These are phyloP conservation scores for Teratosphaeria viscida DNA, from an alignment of 2,329 filamentous ascomycete species.

Conservation along the genomic window DNA sequence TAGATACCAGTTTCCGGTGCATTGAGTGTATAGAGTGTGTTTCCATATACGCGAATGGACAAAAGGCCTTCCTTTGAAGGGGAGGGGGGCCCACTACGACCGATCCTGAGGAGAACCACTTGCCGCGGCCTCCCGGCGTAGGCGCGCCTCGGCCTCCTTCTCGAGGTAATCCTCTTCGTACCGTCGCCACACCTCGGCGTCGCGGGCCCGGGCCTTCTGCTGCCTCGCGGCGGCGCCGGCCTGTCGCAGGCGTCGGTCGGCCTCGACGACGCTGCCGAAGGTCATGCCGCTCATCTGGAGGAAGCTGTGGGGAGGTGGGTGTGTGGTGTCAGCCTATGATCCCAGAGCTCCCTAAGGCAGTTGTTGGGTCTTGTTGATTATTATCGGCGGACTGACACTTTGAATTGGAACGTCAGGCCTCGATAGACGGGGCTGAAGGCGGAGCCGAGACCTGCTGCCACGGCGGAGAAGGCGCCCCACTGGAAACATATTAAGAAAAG, in stretches of 20 bases:
- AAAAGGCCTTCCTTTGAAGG: neutral
- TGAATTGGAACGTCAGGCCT: constrained; percentile 63
- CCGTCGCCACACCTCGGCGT: constrained; percentile 58
- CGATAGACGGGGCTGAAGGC: constrained; percentile 61
- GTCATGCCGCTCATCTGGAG: constrained; percentile 80
- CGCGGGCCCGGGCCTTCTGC: constrained; percentile 51
- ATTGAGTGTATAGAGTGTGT: neutral
- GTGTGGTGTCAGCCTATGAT: neutral
- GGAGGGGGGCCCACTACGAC: too few species aligned
- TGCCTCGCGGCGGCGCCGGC: constrained; percentile 58
- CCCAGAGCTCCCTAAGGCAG: too few species aligned
- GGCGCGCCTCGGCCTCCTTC: constrained; percentile 5
- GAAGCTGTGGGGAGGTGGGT: constrained; percentile 65
- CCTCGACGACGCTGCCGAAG: constrained; percentile 66
- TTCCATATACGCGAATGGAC: neutral
- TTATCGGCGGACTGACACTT: constrained; percentile 43
- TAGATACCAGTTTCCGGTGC: neutral
- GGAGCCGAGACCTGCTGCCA: constrained; percentile 53
- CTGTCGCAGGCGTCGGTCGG: constrained; percentile 55
- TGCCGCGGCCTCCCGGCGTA: neutral
- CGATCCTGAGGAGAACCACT: too few species aligned
- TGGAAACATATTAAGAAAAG: constrained; percentile 13
- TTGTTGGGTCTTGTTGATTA: neutral
- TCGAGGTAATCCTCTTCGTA: constrained; percentile 50
- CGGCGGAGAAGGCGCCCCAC: constrained; percentile 59